Evolutionary conservation across 495 filamentous ascomycete species (phyloP).

Genomic region (Aspergillus homomorphus): DNA sequence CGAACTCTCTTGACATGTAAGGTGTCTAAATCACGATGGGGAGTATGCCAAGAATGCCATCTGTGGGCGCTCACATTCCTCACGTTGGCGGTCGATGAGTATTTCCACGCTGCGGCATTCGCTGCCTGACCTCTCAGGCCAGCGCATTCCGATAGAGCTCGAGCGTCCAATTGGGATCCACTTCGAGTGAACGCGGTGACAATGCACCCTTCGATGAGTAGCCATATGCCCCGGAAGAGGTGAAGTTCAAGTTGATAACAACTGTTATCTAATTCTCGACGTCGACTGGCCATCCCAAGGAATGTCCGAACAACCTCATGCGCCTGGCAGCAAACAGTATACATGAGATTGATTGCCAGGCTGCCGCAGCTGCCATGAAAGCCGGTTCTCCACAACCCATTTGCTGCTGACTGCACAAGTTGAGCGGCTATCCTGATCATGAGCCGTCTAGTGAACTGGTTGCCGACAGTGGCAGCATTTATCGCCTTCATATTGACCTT

Average conservation of each 20-base stretch:
- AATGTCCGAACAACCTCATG: neutral
- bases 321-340: neutral
- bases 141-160: neutral
- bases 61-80: neutral
- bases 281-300: neutral
- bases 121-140: neutral
- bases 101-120: neutral
- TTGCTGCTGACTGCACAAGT: neutral
- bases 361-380: neutral
- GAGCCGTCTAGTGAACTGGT: constrained; percentile 8
- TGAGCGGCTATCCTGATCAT: neutral
- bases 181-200: neutral
- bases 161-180: neutral
- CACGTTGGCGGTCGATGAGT: neutral
- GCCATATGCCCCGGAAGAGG: neutral
- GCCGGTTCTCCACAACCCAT: neutral
- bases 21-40: neutral
- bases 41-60: neutral
- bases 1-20: neutral
- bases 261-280: neutral
- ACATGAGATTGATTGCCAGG: neutral
- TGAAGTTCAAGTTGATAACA: neutral
- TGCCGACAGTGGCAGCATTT: constrained; percentile 38
- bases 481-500: constrained; percentile 65
- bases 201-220: neutral